phyloP scores from a whole-genome alignment of 768 basidiomycete genomes.

The Leccinum truebloodii region DNA sequence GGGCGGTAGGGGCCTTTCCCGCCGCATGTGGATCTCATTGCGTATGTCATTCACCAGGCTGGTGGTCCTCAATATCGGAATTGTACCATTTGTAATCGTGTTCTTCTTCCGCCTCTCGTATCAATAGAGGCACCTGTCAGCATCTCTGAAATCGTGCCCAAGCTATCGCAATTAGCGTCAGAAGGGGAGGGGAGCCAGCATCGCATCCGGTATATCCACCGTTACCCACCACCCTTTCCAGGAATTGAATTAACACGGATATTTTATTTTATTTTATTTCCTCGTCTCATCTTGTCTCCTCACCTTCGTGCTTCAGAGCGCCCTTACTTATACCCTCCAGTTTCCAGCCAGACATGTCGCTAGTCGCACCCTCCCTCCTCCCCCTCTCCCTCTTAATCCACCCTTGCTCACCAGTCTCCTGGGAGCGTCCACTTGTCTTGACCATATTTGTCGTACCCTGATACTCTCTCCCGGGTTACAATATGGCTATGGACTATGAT shows the following conservation, averaged over 20 bases:
- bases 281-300: neutral
- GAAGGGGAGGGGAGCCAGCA: conserved; percentile 3
- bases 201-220: conserved; percentile 7
- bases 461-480: neutral
- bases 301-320: neutral
- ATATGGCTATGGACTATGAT: conserved; percentile 56
- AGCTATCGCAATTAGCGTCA: conserved; percentile 25
- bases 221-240: neutral
- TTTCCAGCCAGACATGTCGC: neutral
- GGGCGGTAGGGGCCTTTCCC: conserved; percentile 1
- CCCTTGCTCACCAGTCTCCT: neutral
- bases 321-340: conserved; percentile 26
- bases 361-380: neutral
- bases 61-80: conserved; percentile 24
- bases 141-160: conserved; percentile 6
- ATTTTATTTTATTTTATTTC: neutral
- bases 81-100: conserved; percentile 5
- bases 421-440: neutral
- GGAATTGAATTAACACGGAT: conserved; percentile 9
- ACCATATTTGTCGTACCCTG: neutral
- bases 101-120: conserved; percentile 6
- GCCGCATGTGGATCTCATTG: conserved; percentile 9
- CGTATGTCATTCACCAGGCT: conserved; percentile 5
- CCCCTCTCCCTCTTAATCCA: neutral
- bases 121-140: conserved; percentile 6